These are phyloP conservation scores for Torrubiellomyces zombiae DNA, from an alignment of 2,329 filamentous ascomycete species.

Conservation along the genomic window DNA sequence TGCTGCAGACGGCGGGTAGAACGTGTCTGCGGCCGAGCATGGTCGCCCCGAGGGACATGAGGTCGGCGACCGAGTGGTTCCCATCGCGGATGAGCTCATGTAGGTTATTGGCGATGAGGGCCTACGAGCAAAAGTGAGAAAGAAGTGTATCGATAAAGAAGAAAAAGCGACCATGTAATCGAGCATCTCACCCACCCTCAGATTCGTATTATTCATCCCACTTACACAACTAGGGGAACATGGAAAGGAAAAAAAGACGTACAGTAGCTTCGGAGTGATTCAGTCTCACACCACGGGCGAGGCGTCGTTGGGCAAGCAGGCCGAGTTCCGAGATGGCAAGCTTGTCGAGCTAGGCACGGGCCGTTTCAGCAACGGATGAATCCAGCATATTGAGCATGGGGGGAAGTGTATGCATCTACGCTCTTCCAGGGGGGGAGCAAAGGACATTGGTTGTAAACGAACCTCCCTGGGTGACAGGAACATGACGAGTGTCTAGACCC, in stretches of 20 bases:
- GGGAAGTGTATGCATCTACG: too few species aligned
- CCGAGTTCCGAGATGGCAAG: constrained; percentile 83
- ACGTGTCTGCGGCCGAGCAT: constrained; percentile 92
- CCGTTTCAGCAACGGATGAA: constrained; percentile 1
- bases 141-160: too few species aligned
- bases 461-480: constrained; percentile 4
- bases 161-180: too few species aligned
- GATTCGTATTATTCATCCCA: too few species aligned
- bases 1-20: constrained; percentile 61
- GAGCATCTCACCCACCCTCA: too few species aligned
- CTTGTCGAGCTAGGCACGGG: constrained; percentile 63
- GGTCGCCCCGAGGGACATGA: constrained; percentile 80
- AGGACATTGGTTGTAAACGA: too few species aligned
- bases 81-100: constrained; percentile 98
- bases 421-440: too few species aligned
- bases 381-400: background rate
- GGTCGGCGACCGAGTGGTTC: constrained; percentile 74
- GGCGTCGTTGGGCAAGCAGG: constrained; percentile 67
- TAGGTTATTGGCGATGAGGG: constrained; percentile 71
- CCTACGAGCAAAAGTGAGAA: constrained; percentile 25
- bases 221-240: too few species aligned
- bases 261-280: constrained; percentile 84
- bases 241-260: constrained; percentile 8
- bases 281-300: constrained; percentile 73
- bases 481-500: too few species aligned